Evolutionary conservation across 169 alveolate species (phyloP).

Genomic region (Cryptosporidium tyzzeri): DNA sequence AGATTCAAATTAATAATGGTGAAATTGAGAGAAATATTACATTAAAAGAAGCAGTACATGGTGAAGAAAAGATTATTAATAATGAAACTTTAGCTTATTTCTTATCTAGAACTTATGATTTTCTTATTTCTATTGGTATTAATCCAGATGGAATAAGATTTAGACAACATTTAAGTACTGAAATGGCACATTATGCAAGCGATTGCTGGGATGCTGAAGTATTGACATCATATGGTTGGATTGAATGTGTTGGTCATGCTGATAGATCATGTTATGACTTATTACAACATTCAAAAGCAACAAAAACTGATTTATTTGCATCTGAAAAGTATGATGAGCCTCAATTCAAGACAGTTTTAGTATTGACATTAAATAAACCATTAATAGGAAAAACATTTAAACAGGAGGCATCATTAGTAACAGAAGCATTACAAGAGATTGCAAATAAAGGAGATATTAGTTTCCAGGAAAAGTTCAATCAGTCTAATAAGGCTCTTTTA

Average conservation of each 20-base stretch:
- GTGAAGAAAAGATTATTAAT: slow-evolving; percentile 82
- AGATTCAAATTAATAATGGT: slow-evolving; percentile 83
- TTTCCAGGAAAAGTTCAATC: slow-evolving; percentile 76
- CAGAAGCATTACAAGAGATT: slow-evolving; percentile 74
- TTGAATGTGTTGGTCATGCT: slow-evolving; percentile 98
- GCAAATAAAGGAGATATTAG: slow-evolving; percentile 78
- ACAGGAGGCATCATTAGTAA: slow-evolving; percentile 81
- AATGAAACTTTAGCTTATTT: slow-evolving; percentile 97
- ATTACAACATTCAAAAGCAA: slow-evolving; percentile 89
- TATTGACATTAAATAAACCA: slow-evolving; percentile 87
- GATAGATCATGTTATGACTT: slow-evolving; percentile 96
- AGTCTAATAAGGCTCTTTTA: slow-evolving; percentile 4
- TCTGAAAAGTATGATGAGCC: slow-evolving; percentile 91
- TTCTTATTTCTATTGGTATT: slow-evolving; percentile 92
- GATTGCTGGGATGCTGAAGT: slow-evolving; percentile 99
- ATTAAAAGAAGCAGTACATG: slow-evolving; percentile 92
- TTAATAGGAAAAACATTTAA: slow-evolving; percentile 89
- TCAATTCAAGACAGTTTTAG: slow-evolving; percentile 84
- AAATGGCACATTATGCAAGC: slow-evolving; percentile 99
- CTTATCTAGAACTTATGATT: slow-evolving; percentile 94
- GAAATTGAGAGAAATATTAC: slow-evolving; percentile 80
- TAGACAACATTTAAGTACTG: slow-evolving; percentile 95
- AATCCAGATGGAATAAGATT: slow-evolving; percentile 92
- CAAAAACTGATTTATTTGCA: slow-evolving; percentile 91
- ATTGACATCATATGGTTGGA: slow-evolving; percentile 96